Percentiles rank a stretch among this genome's conserved stretches.
These are phyloP conservation scores for Selenicereus undatus DNA, from an alignment of 148 eudicot genomes.

Conservation along the genomic window DNA sequence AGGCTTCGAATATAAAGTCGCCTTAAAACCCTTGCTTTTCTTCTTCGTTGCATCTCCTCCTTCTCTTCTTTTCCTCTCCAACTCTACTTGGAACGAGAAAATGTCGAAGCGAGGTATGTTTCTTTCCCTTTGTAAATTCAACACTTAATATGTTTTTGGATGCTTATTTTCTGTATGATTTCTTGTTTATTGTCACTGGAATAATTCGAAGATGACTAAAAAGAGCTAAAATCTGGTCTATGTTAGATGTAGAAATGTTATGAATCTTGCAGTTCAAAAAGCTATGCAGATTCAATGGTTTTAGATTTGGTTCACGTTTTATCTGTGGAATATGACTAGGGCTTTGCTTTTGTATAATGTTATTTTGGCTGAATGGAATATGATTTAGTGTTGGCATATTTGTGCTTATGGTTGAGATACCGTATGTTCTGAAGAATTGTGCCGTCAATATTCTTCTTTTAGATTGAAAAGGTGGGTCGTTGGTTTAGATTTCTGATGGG, in stretches of 20 bases:
- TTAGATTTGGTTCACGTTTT: no score
- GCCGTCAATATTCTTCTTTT: no score
- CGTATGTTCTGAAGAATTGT: no score
- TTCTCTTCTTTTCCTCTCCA: not conserved
- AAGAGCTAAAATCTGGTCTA: not conserved
- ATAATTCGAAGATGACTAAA: not conserved
- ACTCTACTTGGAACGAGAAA: not conserved
- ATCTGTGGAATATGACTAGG: no score
- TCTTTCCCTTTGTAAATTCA: not conserved
- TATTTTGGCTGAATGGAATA: no score
- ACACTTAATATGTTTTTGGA: not conserved
- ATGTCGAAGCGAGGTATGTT: slow-evolving; percentile 4
- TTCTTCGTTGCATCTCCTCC: not conserved
- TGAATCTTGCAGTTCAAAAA: not conserved
- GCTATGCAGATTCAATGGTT: not conserved
- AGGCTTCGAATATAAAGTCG: not conserved
- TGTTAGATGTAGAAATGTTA: not conserved
- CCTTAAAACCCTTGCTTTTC: not conserved
- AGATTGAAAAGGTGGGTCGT: no score
- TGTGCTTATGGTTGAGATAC: not conserved
- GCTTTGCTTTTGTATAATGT: no score
- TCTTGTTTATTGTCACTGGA: not conserved
- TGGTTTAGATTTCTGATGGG: not conserved
- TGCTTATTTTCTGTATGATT: not conserved
- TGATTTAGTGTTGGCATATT: no score